phyloP scores from a whole-genome alignment of 345 rosid species.

The Gossypium stocksii region DNA sequence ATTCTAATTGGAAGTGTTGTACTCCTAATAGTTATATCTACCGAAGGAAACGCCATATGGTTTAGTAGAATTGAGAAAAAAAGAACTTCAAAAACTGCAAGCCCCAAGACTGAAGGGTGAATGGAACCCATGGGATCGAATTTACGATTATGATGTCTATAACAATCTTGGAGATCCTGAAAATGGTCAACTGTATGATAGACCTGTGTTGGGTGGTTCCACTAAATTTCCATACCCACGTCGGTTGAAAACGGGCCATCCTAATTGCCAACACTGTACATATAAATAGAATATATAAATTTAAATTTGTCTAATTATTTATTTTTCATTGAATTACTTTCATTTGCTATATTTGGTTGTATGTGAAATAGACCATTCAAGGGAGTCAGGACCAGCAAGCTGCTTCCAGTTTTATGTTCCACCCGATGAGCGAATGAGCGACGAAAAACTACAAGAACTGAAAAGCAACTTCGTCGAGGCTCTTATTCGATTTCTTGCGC shows the following conservation, averaged over 20 bases:
- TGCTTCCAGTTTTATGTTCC: neutral
- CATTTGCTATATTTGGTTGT: neutral
- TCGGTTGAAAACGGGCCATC: constrained; percentile 41
- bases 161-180: constrained; percentile 52
- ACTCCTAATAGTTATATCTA: constrained; percentile 38
- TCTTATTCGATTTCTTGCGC: neutral
- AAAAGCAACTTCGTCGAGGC: neutral
- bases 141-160: constrained; percentile 51
- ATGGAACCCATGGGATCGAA: constrained; percentile 49
- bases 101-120: constrained; percentile 30
- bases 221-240: constrained; percentile 51
- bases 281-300: neutral
- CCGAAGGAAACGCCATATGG: constrained; percentile 45
- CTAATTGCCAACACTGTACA: constrained; percentile 29
- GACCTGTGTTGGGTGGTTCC: constrained; percentile 50
- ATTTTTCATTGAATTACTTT: neutral
- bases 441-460: neutral
- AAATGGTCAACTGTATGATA: constrained; percentile 26
- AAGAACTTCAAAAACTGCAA: constrained; percentile 46
- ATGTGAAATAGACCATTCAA: neutral
- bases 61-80: constrained; percentile 33
- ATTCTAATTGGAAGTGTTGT: neutral
- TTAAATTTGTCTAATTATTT: too few relatives aligned
- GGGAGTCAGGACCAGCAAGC: neutral
- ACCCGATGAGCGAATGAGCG: neutral